Percentiles rank a stretch among this genome's conserved stretches.
These are phyloP conservation scores for Acanthamoeba triangularis DNA, from an alignment of 208 protist genomes.

Conservation along the genomic window DNA sequence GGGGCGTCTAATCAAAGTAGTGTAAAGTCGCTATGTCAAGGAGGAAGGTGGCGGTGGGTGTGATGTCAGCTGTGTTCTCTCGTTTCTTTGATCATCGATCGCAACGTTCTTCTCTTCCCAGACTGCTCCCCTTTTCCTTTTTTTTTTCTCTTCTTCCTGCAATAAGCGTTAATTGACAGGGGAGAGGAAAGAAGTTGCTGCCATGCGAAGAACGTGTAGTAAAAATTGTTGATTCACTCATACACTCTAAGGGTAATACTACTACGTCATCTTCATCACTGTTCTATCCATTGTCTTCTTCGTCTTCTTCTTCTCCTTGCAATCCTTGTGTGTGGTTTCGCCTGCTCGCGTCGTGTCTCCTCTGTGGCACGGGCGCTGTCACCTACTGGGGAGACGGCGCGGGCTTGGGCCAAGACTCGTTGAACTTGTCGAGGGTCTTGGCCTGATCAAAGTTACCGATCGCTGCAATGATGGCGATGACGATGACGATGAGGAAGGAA, in stretches of 20 bases:
- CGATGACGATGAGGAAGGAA: background rate
- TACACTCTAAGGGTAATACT: background rate
- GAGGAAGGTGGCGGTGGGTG: too few species aligned
- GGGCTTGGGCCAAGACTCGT: slow-evolving; percentile 90
- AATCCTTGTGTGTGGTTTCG: background rate
- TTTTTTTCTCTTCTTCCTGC: background rate
- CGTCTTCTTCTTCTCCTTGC: background rate
- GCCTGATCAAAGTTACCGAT: slow-evolving; percentile 90
- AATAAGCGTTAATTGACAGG: too few species aligned
- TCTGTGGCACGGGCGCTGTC: background rate
- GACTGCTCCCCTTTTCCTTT: background rate
- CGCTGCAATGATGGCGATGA: slow-evolving; percentile 65
- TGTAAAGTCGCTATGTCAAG: too few species aligned
- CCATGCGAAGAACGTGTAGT: too few species aligned
- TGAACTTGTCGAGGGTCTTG: slow-evolving; percentile 89
- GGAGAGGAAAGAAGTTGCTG: too few species aligned
- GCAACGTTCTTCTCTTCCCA: background rate
- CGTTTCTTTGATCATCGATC: background rate
- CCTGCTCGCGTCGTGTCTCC: background rate
- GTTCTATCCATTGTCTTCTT: background rate
- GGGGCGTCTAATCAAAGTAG: background rate
- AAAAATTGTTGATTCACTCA: background rate
- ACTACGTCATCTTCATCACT: background rate
- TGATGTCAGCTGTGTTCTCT: background rate
- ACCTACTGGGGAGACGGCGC: background rate